These are phyloP conservation scores for Tetracentron sinense DNA, from an alignment of 164 flowering plant species.

Conservation along the genomic window DNA sequence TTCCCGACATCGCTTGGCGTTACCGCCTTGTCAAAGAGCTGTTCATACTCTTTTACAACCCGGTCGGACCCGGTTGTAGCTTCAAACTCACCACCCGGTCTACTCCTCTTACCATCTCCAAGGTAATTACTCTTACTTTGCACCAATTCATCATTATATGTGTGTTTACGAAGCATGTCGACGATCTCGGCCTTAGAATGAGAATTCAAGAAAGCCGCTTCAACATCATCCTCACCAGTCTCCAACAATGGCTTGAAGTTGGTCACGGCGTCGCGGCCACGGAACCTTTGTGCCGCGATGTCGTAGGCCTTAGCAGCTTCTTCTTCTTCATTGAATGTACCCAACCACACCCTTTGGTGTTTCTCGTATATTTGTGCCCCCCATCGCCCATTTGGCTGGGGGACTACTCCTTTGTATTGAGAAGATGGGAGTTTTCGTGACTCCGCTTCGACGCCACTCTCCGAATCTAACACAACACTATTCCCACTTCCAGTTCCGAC, in stretches of 20 bases:
- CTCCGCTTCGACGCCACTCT: slow-evolving; percentile 61
- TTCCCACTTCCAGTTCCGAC: slow-evolving; percentile 83
- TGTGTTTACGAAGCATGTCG: slow-evolving; percentile 89
- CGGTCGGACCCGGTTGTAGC: slow-evolving; percentile 13
- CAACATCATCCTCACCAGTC: slow-evolving; percentile 34
- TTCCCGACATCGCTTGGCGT: slow-evolving; percentile 98
- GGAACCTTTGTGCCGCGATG: slow-evolving; percentile 77
- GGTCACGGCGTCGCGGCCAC: slow-evolving; percentile 87
- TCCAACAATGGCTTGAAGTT: slow-evolving; percentile 60
- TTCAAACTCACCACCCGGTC: background rate
- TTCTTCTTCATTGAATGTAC: slow-evolving; percentile 83
- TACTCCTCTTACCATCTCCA: slow-evolving; percentile 5
- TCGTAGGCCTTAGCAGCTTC: slow-evolving; percentile 89
- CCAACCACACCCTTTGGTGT: slow-evolving; percentile 95
- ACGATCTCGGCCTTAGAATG: slow-evolving; percentile 88
- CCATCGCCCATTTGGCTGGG: slow-evolving; percentile 97
- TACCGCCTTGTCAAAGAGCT: slow-evolving; percentile 78
- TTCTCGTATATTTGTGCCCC: slow-evolving; percentile 97
- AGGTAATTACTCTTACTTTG: slow-evolving; percentile 48
- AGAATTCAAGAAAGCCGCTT: slow-evolving; percentile 47
- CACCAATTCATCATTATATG: slow-evolving; percentile 74
- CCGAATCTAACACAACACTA: slow-evolving; percentile 56
- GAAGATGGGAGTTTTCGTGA: slow-evolving; percentile 85
- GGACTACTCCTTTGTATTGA: slow-evolving; percentile 87
- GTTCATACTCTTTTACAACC: slow-evolving; percentile 33